These are phyloP conservation scores for Brassica nigra DNA, from an alignment of 345 rosid species.

Conservation along the genomic window DNA sequence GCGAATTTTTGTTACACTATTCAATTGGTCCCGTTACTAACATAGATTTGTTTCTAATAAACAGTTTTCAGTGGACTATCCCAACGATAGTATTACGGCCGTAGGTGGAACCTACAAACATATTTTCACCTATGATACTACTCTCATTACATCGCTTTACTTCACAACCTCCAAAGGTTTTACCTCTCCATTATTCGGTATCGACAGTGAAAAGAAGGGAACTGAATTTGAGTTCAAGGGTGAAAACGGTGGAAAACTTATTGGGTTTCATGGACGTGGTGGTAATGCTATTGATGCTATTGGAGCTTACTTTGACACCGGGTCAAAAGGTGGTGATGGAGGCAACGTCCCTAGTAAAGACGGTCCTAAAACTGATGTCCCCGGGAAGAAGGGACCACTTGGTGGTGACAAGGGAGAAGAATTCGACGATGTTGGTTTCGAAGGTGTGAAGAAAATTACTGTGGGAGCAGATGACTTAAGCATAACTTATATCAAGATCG, in stretches of 20 bases:
- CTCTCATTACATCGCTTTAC: not conserved
- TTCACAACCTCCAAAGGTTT: not conserved
- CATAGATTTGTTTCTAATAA: too few species aligned
- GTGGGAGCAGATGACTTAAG: not conserved
- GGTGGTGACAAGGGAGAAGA: not conserved
- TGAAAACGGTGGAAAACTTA: too few species aligned
- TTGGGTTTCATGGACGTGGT: too few species aligned
- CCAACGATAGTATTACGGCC: too few species aligned
- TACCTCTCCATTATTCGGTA: not conserved
- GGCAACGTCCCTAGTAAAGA: not conserved
- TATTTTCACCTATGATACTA: not conserved
- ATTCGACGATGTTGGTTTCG: not conserved
- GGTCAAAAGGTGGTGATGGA: not conserved
- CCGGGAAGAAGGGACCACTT: not conserved
- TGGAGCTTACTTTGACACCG: not conserved
- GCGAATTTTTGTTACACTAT: too few species aligned
- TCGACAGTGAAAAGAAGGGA: not conserved
- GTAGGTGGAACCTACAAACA: too few species aligned
- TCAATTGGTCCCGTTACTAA: too few species aligned
- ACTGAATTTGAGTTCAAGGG: not conserved
- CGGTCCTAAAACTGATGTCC: not conserved
- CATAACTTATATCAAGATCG: not conserved
- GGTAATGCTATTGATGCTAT: too few species aligned
- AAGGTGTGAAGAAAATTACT: not conserved
- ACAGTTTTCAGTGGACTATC: too few species aligned